These are phyloP conservation scores for Raphidocelis subcapitata DNA, from an alignment of 139 green algal species.

Conservation along the genomic window DNA sequence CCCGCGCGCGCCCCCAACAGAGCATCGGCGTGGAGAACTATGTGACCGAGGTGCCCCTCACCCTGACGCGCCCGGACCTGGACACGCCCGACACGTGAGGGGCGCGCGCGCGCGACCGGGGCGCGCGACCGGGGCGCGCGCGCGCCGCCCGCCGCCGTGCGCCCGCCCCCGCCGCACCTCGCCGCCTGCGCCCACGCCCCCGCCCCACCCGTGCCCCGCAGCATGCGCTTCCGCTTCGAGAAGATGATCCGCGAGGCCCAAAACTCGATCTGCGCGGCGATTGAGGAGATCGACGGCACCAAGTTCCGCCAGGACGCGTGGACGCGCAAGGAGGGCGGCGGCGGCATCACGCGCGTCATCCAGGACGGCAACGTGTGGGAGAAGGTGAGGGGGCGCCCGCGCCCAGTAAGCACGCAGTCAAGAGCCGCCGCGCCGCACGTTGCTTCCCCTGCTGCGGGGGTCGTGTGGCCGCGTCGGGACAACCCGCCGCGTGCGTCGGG, in stretches of 20 bases:
- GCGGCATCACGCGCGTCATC: slow-evolving; percentile 91
- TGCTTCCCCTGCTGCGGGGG: too few species aligned
- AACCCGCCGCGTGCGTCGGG: too few species aligned
- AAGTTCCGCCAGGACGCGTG: slow-evolving; percentile 95
- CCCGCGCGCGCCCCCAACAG: not conserved
- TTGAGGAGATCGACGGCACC: slow-evolving; percentile 89
- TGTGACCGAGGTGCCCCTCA: slow-evolving; percentile 32
- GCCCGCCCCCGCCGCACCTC: not conserved
- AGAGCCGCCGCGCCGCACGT: too few species aligned
- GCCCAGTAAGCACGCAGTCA: too few species aligned
- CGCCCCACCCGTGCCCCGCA: slow-evolving; percentile 24
- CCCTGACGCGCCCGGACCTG: slow-evolving; percentile 61
- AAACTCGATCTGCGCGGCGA: slow-evolving; percentile 86
- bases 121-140: too few species aligned
- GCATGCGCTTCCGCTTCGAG: slow-evolving; percentile 84
- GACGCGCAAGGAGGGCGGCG: slow-evolving; percentile 85
- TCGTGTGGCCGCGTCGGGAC: too few species aligned
- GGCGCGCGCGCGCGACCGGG: too few species aligned
- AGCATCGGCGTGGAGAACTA: slow-evolving; percentile 44
- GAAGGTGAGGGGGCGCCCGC: slow-evolving; percentile 54
- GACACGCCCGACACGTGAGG: slow-evolving; percentile 61
- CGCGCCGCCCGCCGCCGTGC: too few species aligned
- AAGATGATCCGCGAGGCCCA: slow-evolving; percentile 83
- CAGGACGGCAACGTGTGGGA: slow-evolving; percentile 89
- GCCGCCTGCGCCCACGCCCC: too few species aligned